A percentile compares a stretch with the other conserved stretches of the same genome.
phyloP scores from a whole-genome alignment of 2,329 filamentous ascomycete species.

The Cladosporium sp. region DNA sequence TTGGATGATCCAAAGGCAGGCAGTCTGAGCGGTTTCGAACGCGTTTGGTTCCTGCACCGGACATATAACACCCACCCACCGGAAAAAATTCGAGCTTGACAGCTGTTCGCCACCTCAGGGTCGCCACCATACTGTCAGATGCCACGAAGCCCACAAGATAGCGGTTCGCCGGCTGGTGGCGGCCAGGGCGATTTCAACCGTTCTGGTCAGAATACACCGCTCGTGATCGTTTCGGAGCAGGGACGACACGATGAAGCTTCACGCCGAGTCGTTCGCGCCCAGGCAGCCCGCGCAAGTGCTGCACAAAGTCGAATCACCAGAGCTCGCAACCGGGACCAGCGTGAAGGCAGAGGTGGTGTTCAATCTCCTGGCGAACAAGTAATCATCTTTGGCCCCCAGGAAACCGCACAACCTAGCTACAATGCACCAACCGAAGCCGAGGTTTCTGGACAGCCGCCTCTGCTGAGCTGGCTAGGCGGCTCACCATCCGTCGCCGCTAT shows the following conservation, averaged over 20 bases:
- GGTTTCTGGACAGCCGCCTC: background rate
- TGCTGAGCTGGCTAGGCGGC: constrained; percentile 2
- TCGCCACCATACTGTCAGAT: background rate
- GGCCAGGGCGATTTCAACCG: constrained; percentile 12
- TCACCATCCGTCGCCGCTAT: background rate
- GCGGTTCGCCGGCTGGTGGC: background rate
- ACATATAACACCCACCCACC: background rate
- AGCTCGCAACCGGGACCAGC: constrained; percentile 29
- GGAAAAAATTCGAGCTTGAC: background rate
- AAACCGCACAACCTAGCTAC: background rate
- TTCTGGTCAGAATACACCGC: constrained; percentile 20
- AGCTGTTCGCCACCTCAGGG: constrained; percentile 4
- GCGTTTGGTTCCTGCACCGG: background rate
- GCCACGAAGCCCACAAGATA: constrained; percentile 4
- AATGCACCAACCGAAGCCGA: background rate
- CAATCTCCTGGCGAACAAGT: constrained; percentile 2
- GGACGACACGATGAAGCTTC: constrained; percentile 29
- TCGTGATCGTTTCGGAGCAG: constrained; percentile 31
- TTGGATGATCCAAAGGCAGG: background rate
- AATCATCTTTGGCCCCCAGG: background rate
- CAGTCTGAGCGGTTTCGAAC: background rate
- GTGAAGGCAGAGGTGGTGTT: constrained; percentile 16
- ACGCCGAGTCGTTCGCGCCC: constrained; percentile 30
- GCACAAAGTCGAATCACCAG: constrained; percentile 30
- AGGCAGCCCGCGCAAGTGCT: constrained; percentile 32